Percentiles rank a stretch among this genome's conserved stretches.
Conservation (phyloP, 129 eudicot genomes). For the carrot (Daucus carota) region DNA sequence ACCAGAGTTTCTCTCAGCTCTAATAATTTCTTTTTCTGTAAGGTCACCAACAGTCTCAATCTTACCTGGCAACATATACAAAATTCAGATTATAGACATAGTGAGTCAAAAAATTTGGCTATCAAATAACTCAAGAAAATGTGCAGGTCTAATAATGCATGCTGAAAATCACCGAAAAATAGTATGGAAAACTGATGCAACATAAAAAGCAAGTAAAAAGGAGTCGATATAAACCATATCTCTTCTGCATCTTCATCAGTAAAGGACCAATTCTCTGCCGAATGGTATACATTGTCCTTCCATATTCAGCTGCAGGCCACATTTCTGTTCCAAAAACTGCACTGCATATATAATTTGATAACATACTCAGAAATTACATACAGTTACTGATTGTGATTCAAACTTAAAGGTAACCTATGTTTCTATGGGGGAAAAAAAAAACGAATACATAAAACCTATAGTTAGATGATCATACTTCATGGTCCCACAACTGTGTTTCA, state of each 20-base stretch:
- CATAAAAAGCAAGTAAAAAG: neutral
- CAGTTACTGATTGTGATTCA: neutral
- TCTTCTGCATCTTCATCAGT: slow-evolving; percentile 87
- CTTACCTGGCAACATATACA: slow-evolving; percentile 49
- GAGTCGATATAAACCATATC: slow-evolving; percentile 46
- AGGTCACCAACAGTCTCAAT: slow-evolving; percentile 47
- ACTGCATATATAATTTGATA: slow-evolving; percentile 48
- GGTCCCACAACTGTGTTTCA: neutral
- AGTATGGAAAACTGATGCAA: neutral
- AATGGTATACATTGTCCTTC: slow-evolving; percentile 97
- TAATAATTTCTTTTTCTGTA: slow-evolving; percentile 84
- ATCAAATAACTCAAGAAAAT: neutral
- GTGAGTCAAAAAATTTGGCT: neutral
- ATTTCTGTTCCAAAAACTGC: slow-evolving; percentile 95
- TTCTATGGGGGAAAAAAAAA: neutral
- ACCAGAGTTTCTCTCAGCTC: slow-evolving; percentile 92
- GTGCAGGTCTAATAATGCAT: neutral
- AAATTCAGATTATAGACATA: neutral
- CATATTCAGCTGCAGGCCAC: slow-evolving; percentile 99
- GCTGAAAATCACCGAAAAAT: neutral
- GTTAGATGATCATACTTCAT: neutral
- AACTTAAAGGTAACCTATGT: neutral
- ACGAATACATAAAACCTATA: neutral
- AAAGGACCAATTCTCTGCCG: slow-evolving; percentile 90
- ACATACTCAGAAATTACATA: slow-evolving; percentile 10